Percentiles rank a stretch among this genome's conserved stretches.
Evolutionary conservation across 2,329 filamentous ascomycete genomes (phyloP).

Genomic region (Meredithiella fracta): DNA sequence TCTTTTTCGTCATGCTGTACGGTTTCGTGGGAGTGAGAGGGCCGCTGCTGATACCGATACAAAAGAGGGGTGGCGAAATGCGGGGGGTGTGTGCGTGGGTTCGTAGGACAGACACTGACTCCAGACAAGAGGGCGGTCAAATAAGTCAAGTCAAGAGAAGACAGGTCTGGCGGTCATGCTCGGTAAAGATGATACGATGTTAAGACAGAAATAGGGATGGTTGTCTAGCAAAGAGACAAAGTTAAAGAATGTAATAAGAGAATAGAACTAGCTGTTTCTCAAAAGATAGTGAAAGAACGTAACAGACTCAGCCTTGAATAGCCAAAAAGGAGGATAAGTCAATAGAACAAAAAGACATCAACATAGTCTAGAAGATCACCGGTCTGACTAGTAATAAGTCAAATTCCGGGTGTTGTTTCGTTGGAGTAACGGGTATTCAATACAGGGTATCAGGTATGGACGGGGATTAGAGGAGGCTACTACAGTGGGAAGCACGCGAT

Average conservation of each 20-base stretch:
- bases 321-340: neutral
- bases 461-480: neutral
- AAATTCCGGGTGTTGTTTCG: neutral
- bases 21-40: neutral
- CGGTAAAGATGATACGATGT: neutral
- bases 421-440: neutral
- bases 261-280: neutral
- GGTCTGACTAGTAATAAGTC: no score
- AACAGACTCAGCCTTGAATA: neutral
- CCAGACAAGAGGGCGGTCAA: neutral
- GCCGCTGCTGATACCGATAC: neutral
- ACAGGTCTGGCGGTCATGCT: neutral
- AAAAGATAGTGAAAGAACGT: neutral
- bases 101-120: neutral
- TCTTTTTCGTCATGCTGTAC: neutral
- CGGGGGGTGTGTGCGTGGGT: neutral
- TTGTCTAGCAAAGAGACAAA: neutral
- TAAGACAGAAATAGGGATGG: neutral
- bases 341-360: neutral
- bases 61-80: neutral
- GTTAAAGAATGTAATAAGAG: neutral
- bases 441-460: constrained; percentile 1
- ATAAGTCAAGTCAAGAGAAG: neutral
- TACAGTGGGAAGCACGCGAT: neutral
- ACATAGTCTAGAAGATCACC: no score